These are phyloP conservation scores for Nakazawaea wyomingensis DNA, from an alignment of 805 yeast genomes.

Conservation along the genomic window DNA sequence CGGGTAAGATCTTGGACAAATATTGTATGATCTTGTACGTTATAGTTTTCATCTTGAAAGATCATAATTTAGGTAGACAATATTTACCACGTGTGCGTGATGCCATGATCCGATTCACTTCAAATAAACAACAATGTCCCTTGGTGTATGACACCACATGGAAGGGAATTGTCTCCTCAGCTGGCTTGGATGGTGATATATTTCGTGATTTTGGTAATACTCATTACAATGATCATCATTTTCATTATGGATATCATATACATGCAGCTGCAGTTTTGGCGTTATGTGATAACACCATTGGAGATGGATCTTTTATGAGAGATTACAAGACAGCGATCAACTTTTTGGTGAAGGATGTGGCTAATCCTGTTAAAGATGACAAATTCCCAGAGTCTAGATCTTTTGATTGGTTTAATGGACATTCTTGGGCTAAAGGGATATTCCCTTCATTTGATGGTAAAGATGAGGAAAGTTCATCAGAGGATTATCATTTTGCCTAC, in stretches of 20 bases:
- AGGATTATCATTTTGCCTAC: slow-evolving; percentile 62
- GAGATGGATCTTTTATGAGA: slow-evolving; percentile 42
- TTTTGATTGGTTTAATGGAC: slow-evolving; percentile 70
- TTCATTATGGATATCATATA: slow-evolving; percentile 71
- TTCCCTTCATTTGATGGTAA: slow-evolving; percentile 68
- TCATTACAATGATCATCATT: slow-evolving; percentile 70
- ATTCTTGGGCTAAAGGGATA: slow-evolving; percentile 70
- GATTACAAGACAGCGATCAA: slow-evolving; percentile 43
- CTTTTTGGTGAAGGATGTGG: slow-evolving; percentile 53
- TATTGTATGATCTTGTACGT: slow-evolving; percentile 80
- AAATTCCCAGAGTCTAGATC: slow-evolving; percentile 59
- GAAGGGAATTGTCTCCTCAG: slow-evolving; percentile 70
- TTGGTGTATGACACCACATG: slow-evolving; percentile 71
- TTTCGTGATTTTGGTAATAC: slow-evolving; percentile 69
- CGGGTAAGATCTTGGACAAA: slow-evolving; percentile 86
- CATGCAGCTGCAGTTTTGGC: slow-evolving; percentile 65
- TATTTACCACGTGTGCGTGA: slow-evolving; percentile 52
- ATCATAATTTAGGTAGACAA: slow-evolving; percentile 43
- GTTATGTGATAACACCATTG: slow-evolving; percentile 41
- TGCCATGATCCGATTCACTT: slow-evolving; percentile 63
- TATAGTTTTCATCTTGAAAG: slow-evolving; percentile 56
- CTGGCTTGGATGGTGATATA: slow-evolving; percentile 42
- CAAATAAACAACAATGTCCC: slow-evolving; percentile 63
- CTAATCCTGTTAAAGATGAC: slow-evolving; percentile 49
- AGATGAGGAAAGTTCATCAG: slow-evolving; percentile 66